Evolutionary conservation across 176 grass and related monocot genomes (phyloP).

Genomic region (Chrysopogon serrulatus): DNA sequence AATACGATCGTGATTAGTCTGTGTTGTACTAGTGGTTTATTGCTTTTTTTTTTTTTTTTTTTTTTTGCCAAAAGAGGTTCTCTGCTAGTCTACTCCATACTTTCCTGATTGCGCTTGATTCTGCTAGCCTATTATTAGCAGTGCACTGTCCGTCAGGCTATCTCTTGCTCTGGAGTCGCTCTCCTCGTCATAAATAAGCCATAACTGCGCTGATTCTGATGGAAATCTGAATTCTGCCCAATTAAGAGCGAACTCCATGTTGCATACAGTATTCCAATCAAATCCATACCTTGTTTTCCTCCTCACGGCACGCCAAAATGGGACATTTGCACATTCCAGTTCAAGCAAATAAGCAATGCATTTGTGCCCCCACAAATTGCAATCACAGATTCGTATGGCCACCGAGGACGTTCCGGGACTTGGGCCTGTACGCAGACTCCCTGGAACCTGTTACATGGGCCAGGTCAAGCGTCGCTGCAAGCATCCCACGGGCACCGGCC

Average conservation of each 20-base stretch:
- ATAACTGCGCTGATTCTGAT: not conserved
- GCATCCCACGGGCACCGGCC: too few species aligned
- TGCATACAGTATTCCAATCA: not conserved
- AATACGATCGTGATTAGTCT: not conserved
- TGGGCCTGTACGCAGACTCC: too few species aligned
- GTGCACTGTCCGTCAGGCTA: too few species aligned
- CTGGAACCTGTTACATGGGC: too few species aligned
- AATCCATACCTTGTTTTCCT: not conserved
- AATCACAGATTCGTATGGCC: too few species aligned
- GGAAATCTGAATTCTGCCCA: not conserved
- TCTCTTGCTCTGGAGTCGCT: not conserved
- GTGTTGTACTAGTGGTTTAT: not conserved
- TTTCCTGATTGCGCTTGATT: not conserved
- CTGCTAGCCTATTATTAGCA: not conserved
- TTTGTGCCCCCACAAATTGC: too few species aligned
- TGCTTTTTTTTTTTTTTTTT: too few species aligned
- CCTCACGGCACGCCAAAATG: not conserved
- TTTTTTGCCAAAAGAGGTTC: not conserved
- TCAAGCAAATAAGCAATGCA: too few species aligned
- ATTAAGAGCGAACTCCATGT: not conserved
- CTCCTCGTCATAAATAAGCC: not conserved
- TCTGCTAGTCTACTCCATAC: too few species aligned
- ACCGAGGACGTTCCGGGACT: too few species aligned
- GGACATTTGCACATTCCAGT: too few species aligned
- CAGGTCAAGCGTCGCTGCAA: too few species aligned